These are phyloP conservation scores for Gossypium australe DNA, from an alignment of 345 rosid genomes.

Conservation along the genomic window DNA sequence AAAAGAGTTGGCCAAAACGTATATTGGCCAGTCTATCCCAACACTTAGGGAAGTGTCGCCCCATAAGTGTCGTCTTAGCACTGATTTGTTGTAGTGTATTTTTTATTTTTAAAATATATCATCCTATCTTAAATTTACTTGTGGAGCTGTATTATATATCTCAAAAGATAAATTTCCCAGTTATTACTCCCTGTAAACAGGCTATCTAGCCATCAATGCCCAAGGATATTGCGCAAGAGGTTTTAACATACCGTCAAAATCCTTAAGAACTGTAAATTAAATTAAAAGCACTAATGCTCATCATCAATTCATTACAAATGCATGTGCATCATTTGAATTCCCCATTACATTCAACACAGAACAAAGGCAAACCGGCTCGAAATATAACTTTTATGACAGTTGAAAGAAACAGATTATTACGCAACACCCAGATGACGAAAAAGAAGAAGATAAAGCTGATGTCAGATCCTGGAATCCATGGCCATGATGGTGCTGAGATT, in stretches of 20 bases:
- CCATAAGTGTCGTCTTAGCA: no score
- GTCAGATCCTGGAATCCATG: conserved; percentile 39
- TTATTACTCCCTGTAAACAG: no score
- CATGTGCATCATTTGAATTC: not conserved
- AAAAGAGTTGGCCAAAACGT: no score
- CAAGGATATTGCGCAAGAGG: not conserved
- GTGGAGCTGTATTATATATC: no score
- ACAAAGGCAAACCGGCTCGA: not conserved
- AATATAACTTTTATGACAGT: not conserved
- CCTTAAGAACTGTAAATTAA: not conserved
- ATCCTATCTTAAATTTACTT: no score
- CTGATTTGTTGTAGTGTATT: no score
- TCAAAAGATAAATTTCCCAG: no score
- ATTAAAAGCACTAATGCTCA: not conserved
- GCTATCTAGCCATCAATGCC: no score
- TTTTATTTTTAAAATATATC: no score
- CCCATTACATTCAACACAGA: not conserved
- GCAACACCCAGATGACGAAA: not conserved
- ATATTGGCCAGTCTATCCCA: no score
- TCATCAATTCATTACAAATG: not conserved
- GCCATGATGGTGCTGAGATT: conserved; percentile 65
- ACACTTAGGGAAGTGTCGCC: no score
- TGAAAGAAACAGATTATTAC: not conserved
- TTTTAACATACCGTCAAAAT: not conserved
- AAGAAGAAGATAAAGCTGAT: not conserved